Base-by-base conservation (phyloP, 176 grass and related monocot species). In the Eragrostis curvula region DNA sequence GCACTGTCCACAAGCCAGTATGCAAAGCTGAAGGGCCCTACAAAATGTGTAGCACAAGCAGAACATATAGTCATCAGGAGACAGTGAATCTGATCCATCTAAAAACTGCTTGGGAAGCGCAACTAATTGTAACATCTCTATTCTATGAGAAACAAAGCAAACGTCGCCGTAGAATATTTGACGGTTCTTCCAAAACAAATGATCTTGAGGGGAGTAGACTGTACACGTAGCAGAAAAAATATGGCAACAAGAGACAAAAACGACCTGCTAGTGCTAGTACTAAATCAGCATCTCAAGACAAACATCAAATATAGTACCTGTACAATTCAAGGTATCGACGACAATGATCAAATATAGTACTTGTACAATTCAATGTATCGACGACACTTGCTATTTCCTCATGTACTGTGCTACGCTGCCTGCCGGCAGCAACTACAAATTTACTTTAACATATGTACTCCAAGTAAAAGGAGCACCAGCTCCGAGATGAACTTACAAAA, bases 201-300 rank as follows among this genome's bases (percentile, higher is more conserved):
- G 16, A 60, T 60, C 51, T 44, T 56, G n/a, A 75, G 51, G 51
- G 16, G 52, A 59, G 41, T 24, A 81, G 13, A 74, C 36, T 28
- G 65, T 44, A 69, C 65, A 69, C 70, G 70, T 43, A 75, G 72
- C 52, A 28, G 7, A 16, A 76, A 76, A 80, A 55, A 46, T 69
- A 70, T 76, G 25, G 43, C 77, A 85, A 71, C 9, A 82, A 71
- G 20, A 61, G 76, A 85, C 53, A 81, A 85, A 79, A 81, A 20
- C 63, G 27, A 10, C 1, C 81, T 12, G 69, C 12, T 18, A 42
- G 36, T 1, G 13, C 55, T 60, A 40, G 3, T 56, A 41, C 17
- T 20, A 36, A 87, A 20, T 55, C 50, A 70, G 69, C 69, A 68
- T 83, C 36, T 52, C 78, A 81, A 44, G 45, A 59, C 42, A 79